These are phyloP conservation scores for Skeletonema grethae DNA, from an alignment of 108 stramenopile genomes.

Conservation along the genomic window DNA sequence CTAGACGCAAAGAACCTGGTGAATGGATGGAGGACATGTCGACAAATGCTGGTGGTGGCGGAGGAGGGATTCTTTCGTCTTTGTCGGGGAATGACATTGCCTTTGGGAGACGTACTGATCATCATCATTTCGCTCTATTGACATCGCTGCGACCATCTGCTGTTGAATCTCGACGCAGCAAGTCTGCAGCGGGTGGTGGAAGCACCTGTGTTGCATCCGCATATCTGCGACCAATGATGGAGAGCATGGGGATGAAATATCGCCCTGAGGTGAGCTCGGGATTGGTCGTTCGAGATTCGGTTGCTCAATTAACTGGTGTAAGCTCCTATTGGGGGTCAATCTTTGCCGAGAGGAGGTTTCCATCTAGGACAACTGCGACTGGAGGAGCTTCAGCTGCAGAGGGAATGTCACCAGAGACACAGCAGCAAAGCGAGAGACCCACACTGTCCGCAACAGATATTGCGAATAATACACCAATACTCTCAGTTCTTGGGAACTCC, in stretches of 20 bases:
- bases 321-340: conserved; percentile 68
- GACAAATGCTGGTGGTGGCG: conserved; percentile 1
- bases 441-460: conserved; percentile 1
- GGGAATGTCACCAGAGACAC: conserved; percentile 5
- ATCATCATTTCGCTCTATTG: conserved; percentile 78
- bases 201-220: conserved; percentile 11
- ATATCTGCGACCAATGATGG: conserved; percentile 52
- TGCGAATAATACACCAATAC: conserved; percentile 32
- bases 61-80: conserved; percentile 54
- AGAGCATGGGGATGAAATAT: conserved; percentile 74
- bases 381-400: neutral
- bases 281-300: conserved; percentile 55
- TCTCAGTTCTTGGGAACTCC: conserved; percentile 73
- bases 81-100: conserved; percentile 38
- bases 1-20: conserved; percentile 56
- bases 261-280: conserved; percentile 69
- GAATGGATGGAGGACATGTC: conserved; percentile 59
- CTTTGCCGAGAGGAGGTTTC: conserved; percentile 8
- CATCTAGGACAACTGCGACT: neutral
- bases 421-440: neutral
- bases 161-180: conserved; percentile 10
- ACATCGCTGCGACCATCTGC: conserved; percentile 58
- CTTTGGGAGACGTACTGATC: conserved; percentile 54
- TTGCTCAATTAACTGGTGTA: conserved; percentile 53
- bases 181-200: neutral